Evolutionary conservation across 768 basidiomycete species (phyloP), one percentile per base, ranked within the genome.

Genomic region (Albatrellus ellisii): DNA sequence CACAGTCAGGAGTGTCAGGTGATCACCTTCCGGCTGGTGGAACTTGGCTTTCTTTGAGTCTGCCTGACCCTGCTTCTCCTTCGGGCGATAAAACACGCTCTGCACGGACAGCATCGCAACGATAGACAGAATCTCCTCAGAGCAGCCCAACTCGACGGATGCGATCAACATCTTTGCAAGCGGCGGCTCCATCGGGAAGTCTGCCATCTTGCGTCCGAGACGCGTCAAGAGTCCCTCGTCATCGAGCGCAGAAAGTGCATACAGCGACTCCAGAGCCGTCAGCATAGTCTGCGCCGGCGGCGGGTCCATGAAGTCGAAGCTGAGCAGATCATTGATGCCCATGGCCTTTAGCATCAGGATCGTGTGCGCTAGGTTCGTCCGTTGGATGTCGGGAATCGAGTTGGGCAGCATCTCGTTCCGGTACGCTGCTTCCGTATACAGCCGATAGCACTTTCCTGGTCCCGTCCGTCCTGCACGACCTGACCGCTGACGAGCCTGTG

Each of bases 11-110:
- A 92, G 61, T 9, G 89, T 94, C 26, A 94, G 64, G 57, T 98
- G 88, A 54, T 98, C 95, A 7, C 95, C 95, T 65, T 98, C 95
- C 1, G 95, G 89, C 58, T 98, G 89, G 62, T 98, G 94, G 64
- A 99, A 99, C 61, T 99, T 99, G 25, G 95, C 95, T 61, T 98
- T 99, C 68, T 99, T 98, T 26, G 94, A 91, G 61, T 99, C 95
- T 0, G 95, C 95, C 62, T 98, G 94, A 9, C 87, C 91, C 59
- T 98, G 95, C 62, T 98, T 98, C 62, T 98, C 95, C 62, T 98
- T 97, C n/a, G 94, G 95, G 27, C 95, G 77, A 61, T 98, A 98
- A 60, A 98, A 99, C 28, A 98, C 89, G 38, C 77, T 86, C 57
- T 94, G 92, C 24, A 95, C 89, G 3, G 88, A 90, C 29, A 98